phyloP scores from a whole-genome alignment of 2,329 filamentous ascomycete species.

The Penicillium corylophilum region DNA sequence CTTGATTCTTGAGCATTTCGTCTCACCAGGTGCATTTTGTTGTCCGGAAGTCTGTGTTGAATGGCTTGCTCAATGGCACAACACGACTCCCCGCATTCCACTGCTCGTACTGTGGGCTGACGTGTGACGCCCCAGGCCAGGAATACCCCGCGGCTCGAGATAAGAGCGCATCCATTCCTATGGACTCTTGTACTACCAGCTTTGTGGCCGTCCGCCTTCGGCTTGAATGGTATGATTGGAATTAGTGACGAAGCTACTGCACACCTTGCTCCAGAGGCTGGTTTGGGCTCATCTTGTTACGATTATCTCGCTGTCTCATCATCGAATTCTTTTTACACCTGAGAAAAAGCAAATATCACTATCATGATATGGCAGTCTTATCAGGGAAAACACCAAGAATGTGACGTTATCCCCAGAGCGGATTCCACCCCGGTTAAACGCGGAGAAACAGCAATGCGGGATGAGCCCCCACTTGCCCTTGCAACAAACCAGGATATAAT shows the following conservation, averaged over 20 bases:
- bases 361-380: not conserved
- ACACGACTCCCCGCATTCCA: not conserved
- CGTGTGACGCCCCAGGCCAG: not conserved
- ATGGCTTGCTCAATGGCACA: slow-evolving; percentile 2
- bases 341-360: no score
- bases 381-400: not conserved
- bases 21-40: no score
- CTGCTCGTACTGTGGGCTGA: not conserved
- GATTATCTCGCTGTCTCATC: no score
- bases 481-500: slow-evolving; percentile 2
- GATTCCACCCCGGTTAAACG: not conserved
- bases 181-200: not conserved
- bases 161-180: not conserved
- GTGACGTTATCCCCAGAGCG: not conserved
- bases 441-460: not conserved
- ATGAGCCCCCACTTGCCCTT: slow-evolving; percentile 1
- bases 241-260: not conserved
- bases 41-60: not conserved
- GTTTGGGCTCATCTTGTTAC: no score
- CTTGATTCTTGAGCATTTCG: no score
- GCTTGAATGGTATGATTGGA: not conserved
- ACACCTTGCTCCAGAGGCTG: no score
- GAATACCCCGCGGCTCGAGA: not conserved
- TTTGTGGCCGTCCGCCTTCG: not conserved
- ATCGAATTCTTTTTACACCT: no score